Conservation (phyloP, 371 early-diverging fungal species). For the Sporodiniella umbellata region DNA sequence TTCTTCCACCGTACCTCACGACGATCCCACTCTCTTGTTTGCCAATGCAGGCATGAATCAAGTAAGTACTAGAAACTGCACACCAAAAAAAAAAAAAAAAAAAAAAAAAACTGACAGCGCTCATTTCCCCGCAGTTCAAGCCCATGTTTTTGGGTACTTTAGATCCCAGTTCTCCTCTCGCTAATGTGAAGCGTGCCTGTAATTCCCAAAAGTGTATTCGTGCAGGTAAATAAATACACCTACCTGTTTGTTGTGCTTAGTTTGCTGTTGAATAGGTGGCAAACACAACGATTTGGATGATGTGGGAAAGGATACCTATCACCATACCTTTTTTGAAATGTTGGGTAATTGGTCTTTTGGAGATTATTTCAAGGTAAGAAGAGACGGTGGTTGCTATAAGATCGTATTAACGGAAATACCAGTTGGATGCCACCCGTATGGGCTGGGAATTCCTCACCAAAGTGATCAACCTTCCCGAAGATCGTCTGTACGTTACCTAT, state of each 20-base stretch:
- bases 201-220: slow-evolving; percentile 99
- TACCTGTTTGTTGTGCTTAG: neutral
- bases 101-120: neutral
- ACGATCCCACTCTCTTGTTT: slow-evolving; percentile 98
- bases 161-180: slow-evolving; percentile 88
- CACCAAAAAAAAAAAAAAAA: too few species aligned
- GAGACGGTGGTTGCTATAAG: neutral
- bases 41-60: slow-evolving; percentile 99
- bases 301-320: slow-evolving; percentile 99
- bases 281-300: slow-evolving; percentile 99
- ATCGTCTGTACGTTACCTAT: slow-evolving; percentile 97
- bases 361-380: slow-evolving; percentile 95
- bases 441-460: slow-evolving; percentile 96
- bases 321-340: slow-evolving; percentile 99
- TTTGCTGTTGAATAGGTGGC: slow-evolving; percentile 75
- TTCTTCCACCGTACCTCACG: slow-evolving; percentile 93
- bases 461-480: slow-evolving; percentile 81
- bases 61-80: slow-evolving; percentile 39
- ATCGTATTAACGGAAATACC: slow-evolving; percentile 15
- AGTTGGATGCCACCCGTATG: slow-evolving; percentile 64
- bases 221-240: slow-evolving; percentile 88
- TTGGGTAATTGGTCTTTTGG: slow-evolving; percentile 99
- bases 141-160: slow-evolving; percentile 97
- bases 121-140: slow-evolving; percentile 83
- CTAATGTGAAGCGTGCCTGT: slow-evolving; percentile 89